A percentile compares a stretch with the other conserved stretches of the same genome.
These are phyloP conservation scores for Fraxinus baroniana DNA, from an alignment of 305 asterid species.

Conservation along the genomic window DNA sequence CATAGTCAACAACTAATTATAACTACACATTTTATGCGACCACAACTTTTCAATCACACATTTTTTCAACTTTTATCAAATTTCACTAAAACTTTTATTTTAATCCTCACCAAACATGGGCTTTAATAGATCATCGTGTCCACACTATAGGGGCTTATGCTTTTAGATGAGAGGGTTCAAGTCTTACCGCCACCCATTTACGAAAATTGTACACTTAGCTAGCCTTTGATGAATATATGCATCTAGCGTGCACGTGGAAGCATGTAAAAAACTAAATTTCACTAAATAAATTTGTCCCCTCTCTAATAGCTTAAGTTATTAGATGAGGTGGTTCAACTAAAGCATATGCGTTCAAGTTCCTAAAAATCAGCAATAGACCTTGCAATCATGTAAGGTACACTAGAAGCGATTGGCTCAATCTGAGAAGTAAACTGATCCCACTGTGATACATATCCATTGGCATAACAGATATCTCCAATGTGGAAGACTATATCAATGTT, in stretches of 20 bases:
- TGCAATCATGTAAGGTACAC: constrained; percentile 89
- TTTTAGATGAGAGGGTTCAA: background rate
- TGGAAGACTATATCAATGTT: constrained; percentile 84
- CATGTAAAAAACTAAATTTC: background rate
- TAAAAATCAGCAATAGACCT: constrained; percentile 42
- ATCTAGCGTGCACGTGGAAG: background rate
- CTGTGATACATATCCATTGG: constrained; percentile 85
- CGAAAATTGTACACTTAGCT: background rate
- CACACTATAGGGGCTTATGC: background rate
- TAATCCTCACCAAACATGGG: no score
- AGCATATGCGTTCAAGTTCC: background rate
- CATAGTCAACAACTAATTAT: no score
- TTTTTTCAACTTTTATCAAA: no score
- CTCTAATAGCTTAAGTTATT: background rate
- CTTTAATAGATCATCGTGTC: background rate
- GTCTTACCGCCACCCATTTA: background rate
- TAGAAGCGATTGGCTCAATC: constrained; percentile 79
- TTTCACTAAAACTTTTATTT: no score
- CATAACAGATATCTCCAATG: constrained; percentile 88
- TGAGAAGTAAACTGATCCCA: constrained; percentile 99
- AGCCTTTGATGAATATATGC: background rate
- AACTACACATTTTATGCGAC: no score
- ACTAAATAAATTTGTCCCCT: background rate
- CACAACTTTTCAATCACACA: no score
- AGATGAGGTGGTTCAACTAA: background rate